phyloP scores from a whole-genome alignment of 495 filamentous ascomycete species.

The Penicillium longicatenatum region DNA sequence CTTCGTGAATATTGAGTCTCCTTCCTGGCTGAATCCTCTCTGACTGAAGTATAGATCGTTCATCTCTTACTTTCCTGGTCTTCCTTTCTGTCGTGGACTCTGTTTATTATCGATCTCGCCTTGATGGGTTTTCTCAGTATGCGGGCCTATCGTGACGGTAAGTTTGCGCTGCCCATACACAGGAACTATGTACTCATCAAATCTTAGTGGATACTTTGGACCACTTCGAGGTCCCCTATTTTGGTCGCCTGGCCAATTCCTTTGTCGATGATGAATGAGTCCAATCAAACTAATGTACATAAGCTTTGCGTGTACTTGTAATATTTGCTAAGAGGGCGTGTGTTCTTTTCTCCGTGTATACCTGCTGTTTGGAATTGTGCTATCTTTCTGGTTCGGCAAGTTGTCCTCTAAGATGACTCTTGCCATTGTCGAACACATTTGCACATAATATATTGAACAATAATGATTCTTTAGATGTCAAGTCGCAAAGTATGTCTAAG shows the following conservation, averaged over 20 bases:
- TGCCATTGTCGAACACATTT: neutral
- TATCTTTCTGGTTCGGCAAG: neutral
- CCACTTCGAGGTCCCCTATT: slow-evolving; percentile 87
- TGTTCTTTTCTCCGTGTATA: slow-evolving; percentile 27
- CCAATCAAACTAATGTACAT: neutral
- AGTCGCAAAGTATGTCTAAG: too few species aligned
- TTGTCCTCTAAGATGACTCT: neutral
- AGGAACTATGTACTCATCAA: neutral
- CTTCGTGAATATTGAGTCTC: slow-evolving; percentile 60
- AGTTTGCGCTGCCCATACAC: slow-evolving; percentile 15
- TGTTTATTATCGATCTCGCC: slow-evolving; percentile 72
- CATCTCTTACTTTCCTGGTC: slow-evolving; percentile 88
- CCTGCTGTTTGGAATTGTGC: slow-evolving; percentile 4
- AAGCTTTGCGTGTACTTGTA: slow-evolving; percentile 17
- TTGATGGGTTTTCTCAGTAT: slow-evolving; percentile 77
- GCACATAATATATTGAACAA: neutral
- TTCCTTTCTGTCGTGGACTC: slow-evolving; percentile 76
- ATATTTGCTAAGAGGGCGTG: slow-evolving; percentile 12
- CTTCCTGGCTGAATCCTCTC: neutral
- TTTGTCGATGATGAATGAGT: slow-evolving; percentile 88
- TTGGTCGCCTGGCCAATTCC: slow-evolving; percentile 74
- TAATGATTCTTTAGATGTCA: too few species aligned
- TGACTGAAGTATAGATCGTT: slow-evolving; percentile 50
- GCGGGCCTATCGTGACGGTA: slow-evolving; percentile 83
- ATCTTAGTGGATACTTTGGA: slow-evolving; percentile 78